A percentile compares a stretch with the other conserved stretches of the same genome.
phyloP scores from a whole-genome alignment of 768 basidiomycete species.

The Gymnopilus dilepis region DNA sequence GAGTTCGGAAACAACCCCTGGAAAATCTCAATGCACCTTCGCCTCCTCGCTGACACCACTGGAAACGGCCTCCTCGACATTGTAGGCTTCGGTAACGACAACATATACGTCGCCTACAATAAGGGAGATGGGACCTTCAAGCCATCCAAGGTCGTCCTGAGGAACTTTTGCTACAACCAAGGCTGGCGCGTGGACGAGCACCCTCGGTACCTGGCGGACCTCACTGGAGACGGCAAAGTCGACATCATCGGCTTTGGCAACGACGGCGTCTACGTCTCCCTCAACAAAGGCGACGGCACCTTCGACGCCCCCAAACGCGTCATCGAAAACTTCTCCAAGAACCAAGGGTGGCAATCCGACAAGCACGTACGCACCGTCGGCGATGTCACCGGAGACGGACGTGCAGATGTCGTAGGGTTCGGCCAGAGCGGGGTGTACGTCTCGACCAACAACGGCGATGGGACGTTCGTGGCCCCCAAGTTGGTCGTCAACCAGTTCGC shows the following conservation, averaged over 20 bases:
- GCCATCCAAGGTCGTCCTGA: slow-evolving; percentile 5
- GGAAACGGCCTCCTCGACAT: slow-evolving; percentile 20
- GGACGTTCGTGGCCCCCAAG: neutral
- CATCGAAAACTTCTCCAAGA: neutral
- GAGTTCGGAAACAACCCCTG: slow-evolving; percentile 1
- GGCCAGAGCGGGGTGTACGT: neutral
- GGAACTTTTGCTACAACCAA: slow-evolving; percentile 13
- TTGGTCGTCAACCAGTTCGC: neutral
- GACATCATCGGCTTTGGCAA: slow-evolving; percentile 11
- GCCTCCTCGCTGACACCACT: slow-evolving; percentile 20
- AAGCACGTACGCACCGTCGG: slow-evolving; percentile 7
- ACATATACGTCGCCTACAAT: slow-evolving; percentile 16
- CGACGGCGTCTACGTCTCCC: neutral
- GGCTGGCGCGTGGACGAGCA: slow-evolving; percentile 10
- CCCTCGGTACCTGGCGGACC: slow-evolving; percentile 12
- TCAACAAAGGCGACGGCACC: no score
- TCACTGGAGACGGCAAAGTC: slow-evolving; percentile 7
- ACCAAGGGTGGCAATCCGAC: neutral
- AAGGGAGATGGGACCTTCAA: slow-evolving; percentile 16
- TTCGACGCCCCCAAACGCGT: slow-evolving; percentile 2
- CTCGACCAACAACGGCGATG: slow-evolving; percentile 15
- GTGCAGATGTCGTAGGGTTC: slow-evolving; percentile 9
- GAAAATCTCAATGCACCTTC: slow-evolving; percentile 21
- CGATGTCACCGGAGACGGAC: slow-evolving; percentile 12
- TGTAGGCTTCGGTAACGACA: slow-evolving; percentile 20